Percentiles rank a stretch among this genome's conserved stretches.
Evolutionary conservation across 1,284 basidiomycete genomes (phyloP).

Genomic region (Moesziomyces parantarcticus): DNA sequence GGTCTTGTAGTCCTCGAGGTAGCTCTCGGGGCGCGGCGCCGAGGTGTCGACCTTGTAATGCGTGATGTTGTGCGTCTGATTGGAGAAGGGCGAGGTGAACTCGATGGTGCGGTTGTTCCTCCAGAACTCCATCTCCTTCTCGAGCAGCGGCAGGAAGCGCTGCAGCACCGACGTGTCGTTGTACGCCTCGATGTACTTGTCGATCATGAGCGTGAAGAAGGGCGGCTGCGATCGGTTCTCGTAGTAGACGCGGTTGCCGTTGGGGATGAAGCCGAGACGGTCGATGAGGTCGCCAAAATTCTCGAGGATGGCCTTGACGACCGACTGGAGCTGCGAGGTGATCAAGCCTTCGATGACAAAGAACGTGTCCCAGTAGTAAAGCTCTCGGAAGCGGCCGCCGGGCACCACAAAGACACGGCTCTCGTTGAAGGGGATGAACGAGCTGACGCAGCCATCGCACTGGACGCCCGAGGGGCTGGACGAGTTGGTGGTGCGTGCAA

Average conservation of each 20-base stretch:
- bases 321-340: conserved; percentile 78
- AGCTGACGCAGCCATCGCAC: conserved; percentile 77
- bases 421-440: conserved; percentile 84
- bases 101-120: conserved; percentile 77
- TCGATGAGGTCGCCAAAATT: conserved; percentile 84
- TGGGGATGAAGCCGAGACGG: conserved; percentile 90
- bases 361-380: conserved; percentile 58
- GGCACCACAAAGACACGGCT: conserved; percentile 84
- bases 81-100: conserved; percentile 79
- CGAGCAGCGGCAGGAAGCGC: conserved; percentile 75
- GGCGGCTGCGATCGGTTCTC: conserved; percentile 90
- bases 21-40: conserved; percentile 85
- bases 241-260: conserved; percentile 85
- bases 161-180: conserved; percentile 76
- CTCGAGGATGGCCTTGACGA: conserved; percentile 75
- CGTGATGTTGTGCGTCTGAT: conserved; percentile 76
- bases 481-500: conserved; percentile 80
- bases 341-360: conserved; percentile 75
- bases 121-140: conserved; percentile 88
- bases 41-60: conserved; percentile 78
- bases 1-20: conserved; percentile 78
- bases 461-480: conserved; percentile 73
- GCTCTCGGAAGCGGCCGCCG: conserved; percentile 77
- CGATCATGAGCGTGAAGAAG: conserved; percentile 75
- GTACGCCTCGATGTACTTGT: conserved; percentile 74